These are phyloP conservation scores for Aspergillus sp. DNA, from an alignment of 2,329 filamentous ascomycete genomes.

Conservation along the genomic window DNA sequence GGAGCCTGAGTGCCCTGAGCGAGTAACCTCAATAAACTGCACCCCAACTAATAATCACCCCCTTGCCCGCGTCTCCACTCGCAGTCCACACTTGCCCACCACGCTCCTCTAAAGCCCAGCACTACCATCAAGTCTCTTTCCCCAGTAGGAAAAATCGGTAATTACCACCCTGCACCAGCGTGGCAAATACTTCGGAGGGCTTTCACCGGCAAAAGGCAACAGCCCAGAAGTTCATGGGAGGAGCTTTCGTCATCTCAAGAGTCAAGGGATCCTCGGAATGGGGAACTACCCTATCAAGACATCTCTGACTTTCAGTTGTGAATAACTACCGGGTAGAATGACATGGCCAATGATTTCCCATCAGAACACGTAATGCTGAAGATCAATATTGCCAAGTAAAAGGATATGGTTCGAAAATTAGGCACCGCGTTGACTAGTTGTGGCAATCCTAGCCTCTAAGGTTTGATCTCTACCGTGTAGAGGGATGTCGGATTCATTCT, in stretches of 20 bases:
- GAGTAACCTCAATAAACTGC: slow-evolving; percentile 3
- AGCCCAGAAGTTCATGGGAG: slow-evolving; percentile 5
- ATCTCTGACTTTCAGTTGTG: slow-evolving; percentile 4
- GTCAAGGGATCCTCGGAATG: slow-evolving; percentile 3
- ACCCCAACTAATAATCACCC: not conserved
- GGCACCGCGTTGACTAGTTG: not conserved
- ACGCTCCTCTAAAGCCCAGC: not conserved
- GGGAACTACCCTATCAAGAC: slow-evolving; percentile 3
- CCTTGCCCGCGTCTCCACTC: slow-evolving; percentile 1
- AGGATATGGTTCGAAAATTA: too few species aligned
- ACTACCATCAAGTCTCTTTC: slow-evolving; percentile 6
- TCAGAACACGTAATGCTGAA: slow-evolving; percentile 4
- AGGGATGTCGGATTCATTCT: slow-evolving; percentile 5
- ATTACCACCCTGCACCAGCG: not conserved
- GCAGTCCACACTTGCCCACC: not conserved
- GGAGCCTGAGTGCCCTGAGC: not conserved
- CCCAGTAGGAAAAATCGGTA: slow-evolving; percentile 1
- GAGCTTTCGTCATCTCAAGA: slow-evolving; percentile 6
- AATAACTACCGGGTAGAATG: slow-evolving; percentile 7
- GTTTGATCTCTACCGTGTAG: slow-evolving; percentile 3
- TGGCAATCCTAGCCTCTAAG: slow-evolving; percentile 3
- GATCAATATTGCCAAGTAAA: not conserved
- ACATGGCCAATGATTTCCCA: slow-evolving; percentile 5
- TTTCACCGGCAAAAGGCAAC: slow-evolving; percentile 1
- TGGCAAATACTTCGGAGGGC: slow-evolving; percentile 1